A percentile compares a stretch with the other conserved stretches of the same genome.
Evolutionary conservation across 129 eudicot species (phyloP).

Genomic region (Saposhnikovia divaricata): DNA sequence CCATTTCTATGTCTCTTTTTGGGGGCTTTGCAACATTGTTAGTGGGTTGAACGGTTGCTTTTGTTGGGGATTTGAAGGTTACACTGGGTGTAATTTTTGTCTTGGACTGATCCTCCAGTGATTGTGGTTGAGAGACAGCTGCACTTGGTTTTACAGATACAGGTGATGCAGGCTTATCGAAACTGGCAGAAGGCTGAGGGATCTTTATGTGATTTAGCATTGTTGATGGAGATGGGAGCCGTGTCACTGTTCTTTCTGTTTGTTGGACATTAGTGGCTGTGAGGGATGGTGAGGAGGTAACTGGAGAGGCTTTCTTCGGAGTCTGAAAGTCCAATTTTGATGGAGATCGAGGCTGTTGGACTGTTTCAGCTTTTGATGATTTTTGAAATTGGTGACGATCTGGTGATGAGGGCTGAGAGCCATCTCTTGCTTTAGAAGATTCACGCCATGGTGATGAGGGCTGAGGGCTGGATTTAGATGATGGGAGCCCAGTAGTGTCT

Average conservation of each 20-base stretch:
- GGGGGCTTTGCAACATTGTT: slow-evolving; percentile 3
- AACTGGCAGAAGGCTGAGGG: not conserved
- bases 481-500: slow-evolving; percentile 10
- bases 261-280: slow-evolving; percentile 4
- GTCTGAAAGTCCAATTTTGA: slow-evolving; percentile 25
- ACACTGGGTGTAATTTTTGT: slow-evolving; percentile 5
- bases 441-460: slow-evolving; percentile 24
- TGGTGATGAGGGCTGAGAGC: slow-evolving; percentile 24
- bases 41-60: slow-evolving; percentile 13
- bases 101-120: slow-evolving; percentile 11
- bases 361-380: slow-evolving; percentile 20
- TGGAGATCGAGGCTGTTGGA: slow-evolving; percentile 31
- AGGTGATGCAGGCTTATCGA: not conserved
- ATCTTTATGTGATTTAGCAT: not conserved
- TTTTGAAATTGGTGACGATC: slow-evolving; percentile 20
- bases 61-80: slow-evolving; percentile 1
- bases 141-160: slow-evolving; percentile 3
- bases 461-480: slow-evolving; percentile 21
- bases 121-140: slow-evolving; percentile 2
- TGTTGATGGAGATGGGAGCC: slow-evolving; percentile 13
- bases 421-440: slow-evolving; percentile 16
- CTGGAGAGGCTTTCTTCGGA: slow-evolving; percentile 11
- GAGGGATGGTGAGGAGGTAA: slow-evolving; percentile 22
- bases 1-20: not conserved
- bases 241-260: slow-evolving; percentile 3